Evolutionary conservation across 768 basidiomycete genomes (phyloP).

Genomic region (Lenzites betulinus): DNA sequence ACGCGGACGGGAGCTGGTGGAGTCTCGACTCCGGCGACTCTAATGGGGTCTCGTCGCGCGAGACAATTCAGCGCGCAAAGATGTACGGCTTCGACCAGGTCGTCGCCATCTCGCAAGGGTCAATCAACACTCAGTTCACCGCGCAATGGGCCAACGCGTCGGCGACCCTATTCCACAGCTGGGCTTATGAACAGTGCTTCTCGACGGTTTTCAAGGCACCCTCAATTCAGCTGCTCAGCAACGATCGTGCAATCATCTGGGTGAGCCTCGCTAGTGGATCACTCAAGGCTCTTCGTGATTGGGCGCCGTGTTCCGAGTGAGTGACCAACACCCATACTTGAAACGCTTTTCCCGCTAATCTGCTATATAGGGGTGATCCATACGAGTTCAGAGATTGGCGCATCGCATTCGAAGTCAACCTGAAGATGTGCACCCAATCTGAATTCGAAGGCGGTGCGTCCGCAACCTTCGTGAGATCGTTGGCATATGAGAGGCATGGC

Average conservation of each 20-base stretch:
- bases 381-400: constrained; percentile 4
- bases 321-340: neutral
- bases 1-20: constrained; percentile 14
- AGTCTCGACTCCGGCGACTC: constrained; percentile 5
- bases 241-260: constrained; percentile 27
- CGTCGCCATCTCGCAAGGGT: constrained; percentile 27
- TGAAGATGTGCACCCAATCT: constrained; percentile 21
- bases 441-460: constrained; percentile 6
- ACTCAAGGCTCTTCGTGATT: constrained; percentile 3
- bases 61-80: constrained; percentile 20
- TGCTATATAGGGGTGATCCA: neutral
- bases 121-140: constrained; percentile 27
- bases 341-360: neutral
- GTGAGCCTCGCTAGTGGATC: constrained; percentile 19
- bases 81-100: constrained; percentile 30
- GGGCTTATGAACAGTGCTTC: constrained; percentile 24
- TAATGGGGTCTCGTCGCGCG: neutral
- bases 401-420: constrained; percentile 32
- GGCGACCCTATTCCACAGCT: constrained; percentile 4
- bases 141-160: constrained; percentile 11
- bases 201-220: constrained; percentile 24
- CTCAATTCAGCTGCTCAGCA: constrained; percentile 24
- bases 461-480: constrained; percentile 6
- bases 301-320: neutral
- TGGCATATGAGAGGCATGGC: neutral